A percentile compares a stretch with the other conserved stretches of the same genome.
Evolutionary conservation across 2,329 filamentous ascomycete species (phyloP).

Genomic region (Pestalotiopsis sp.): DNA sequence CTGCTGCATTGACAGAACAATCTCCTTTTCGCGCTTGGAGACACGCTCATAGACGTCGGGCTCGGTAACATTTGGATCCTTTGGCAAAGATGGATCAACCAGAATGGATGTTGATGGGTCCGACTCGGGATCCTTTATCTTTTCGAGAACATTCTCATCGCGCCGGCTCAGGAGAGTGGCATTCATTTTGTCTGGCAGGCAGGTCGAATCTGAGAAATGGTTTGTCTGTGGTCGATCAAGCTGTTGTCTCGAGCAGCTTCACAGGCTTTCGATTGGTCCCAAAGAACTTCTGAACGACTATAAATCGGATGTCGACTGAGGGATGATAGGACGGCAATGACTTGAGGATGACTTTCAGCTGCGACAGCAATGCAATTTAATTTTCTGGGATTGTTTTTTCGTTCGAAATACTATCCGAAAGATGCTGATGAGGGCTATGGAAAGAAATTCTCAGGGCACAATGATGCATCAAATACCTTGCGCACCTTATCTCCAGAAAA

Average conservation of each 20-base stretch:
- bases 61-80: constrained; percentile 60
- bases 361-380: not conserved
- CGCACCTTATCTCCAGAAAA: not conserved
- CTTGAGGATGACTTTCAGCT: not conserved
- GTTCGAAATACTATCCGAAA: not conserved
- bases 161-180: constrained; percentile 51
- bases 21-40: constrained; percentile 51
- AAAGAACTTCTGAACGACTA: not conserved
- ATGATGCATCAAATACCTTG: not conserved
- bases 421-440: not conserved
- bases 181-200: constrained; percentile 13
- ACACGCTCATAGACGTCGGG: constrained; percentile 50
- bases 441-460: not conserved
- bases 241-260: not conserved
- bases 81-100: constrained; percentile 55
- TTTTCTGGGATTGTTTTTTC: not conserved
- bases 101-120: constrained; percentile 56
- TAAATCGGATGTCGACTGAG: not conserved
- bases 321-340: not conserved
- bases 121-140: constrained; percentile 68
- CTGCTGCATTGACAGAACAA: constrained; percentile 56
- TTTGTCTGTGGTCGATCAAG: not conserved
- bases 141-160: constrained; percentile 64
- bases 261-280: not conserved
- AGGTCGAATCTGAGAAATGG: not conserved